Conservation (phyloP, 768 basidiomycete genomes). For the Psilocybe cubensis region DNA sequence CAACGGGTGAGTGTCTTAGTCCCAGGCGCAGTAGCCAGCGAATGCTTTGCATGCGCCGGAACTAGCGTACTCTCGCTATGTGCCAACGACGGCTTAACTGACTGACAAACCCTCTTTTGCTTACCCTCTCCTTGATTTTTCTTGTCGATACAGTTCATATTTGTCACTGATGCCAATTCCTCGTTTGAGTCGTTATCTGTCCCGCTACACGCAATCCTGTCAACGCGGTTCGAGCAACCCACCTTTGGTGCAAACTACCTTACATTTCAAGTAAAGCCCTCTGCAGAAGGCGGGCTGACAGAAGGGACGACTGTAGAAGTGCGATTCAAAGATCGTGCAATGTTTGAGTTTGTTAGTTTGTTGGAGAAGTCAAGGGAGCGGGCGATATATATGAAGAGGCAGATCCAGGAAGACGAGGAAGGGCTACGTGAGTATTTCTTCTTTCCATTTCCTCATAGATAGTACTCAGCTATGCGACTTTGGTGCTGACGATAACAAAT, state of each 20-base stretch:
- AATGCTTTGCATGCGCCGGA: neutral
- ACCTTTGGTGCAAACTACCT: conserved; percentile 73
- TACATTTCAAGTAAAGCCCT: conserved; percentile 66
- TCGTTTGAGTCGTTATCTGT: conserved; percentile 55
- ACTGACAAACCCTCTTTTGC: neutral
- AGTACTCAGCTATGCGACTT: neutral
- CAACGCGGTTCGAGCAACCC: conserved; percentile 78
- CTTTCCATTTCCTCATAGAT: neutral
- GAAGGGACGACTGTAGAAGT: conserved; percentile 69
- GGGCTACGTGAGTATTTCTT: conserved; percentile 52
- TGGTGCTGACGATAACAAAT: too few relatives aligned
- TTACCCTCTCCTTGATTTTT: neutral
- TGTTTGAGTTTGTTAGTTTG: conserved; percentile 74
- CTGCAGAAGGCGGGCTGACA: conserved; percentile 66
- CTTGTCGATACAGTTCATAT: conserved; percentile 56
- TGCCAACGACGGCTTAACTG: too few relatives aligned
- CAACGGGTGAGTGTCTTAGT: conserved; percentile 58
- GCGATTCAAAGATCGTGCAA: conserved; percentile 65
- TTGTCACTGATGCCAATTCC: conserved; percentile 42
- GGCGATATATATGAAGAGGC: conserved; percentile 75
- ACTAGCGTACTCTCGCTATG: neutral
- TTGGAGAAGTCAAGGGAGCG: conserved; percentile 81
- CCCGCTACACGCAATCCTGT: conserved; percentile 65
- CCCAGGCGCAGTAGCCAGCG: too few relatives aligned
- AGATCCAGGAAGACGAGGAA: conserved; percentile 57